phyloP scores from a whole-genome alignment of 495 filamentous ascomycete species.

The Elasticomyces elasticus region DNA sequence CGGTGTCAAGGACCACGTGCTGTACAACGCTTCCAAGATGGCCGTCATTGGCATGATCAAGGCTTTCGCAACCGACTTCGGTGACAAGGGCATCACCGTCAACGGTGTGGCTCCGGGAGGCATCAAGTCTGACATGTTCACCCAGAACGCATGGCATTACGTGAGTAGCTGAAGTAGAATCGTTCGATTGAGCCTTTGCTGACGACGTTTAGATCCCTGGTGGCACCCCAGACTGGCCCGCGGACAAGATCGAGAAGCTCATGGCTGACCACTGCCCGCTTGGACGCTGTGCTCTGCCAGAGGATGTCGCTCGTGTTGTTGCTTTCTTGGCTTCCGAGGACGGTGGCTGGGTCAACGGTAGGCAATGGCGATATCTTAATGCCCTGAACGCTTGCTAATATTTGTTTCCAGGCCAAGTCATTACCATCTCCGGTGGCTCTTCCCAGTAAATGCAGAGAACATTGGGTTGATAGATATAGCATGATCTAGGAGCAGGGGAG shows the following conservation, averaged over 20 bases:
- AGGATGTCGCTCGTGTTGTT: slow-evolving; percentile 50
- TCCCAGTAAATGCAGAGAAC: slow-evolving; percentile 27
- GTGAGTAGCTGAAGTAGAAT: background rate
- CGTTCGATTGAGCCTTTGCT: background rate
- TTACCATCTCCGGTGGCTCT: slow-evolving; percentile 37
- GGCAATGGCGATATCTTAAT: slow-evolving; percentile 17
- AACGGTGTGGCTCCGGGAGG: slow-evolving; percentile 69
- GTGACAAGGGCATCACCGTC: slow-evolving; percentile 61
- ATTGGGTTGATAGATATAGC: background rate
- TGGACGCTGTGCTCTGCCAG: slow-evolving; percentile 44
- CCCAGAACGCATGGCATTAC: slow-evolving; percentile 37
- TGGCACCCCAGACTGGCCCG: slow-evolving; percentile 32
- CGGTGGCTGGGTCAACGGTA: slow-evolving; percentile 54
- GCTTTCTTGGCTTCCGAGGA: slow-evolving; percentile 46
- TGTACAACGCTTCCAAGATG: slow-evolving; percentile 70
- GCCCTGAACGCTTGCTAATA: background rate
- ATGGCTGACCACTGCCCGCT: slow-evolving; percentile 41
- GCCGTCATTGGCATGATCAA: slow-evolving; percentile 71
- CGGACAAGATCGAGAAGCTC: slow-evolving; percentile 35
- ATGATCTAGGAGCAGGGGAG: slow-evolving; percentile 2
- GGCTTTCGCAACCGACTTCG: slow-evolving; percentile 64
- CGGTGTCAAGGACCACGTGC: slow-evolving; percentile 59
- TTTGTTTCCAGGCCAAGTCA: slow-evolving; percentile 30
- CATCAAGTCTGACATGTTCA: slow-evolving; percentile 69
- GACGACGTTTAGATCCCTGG: slow-evolving; percentile 38